Base-by-base conservation (phyloP, 306 rosid species). In the Cucumis sativus region DNA sequence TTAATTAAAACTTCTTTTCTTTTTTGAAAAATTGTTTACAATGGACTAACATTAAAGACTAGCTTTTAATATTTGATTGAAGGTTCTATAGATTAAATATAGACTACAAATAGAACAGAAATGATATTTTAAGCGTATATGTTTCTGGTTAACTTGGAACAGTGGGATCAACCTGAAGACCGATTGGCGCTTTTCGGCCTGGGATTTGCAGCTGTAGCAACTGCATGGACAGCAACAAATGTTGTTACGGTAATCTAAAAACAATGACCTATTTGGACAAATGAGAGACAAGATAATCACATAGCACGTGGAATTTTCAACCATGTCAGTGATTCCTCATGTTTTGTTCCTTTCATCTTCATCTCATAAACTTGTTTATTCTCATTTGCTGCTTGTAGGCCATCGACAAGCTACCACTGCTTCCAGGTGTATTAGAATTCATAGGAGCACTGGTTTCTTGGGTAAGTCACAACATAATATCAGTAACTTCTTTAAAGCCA, bases 141-240 rank as follows among this genome's bases (percentile, higher is more conserved):
- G 73, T 60, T 76, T 14, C 58, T 45, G 61, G 74, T 73, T 84
- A 76, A 77, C 45, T 83, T 74, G 9, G 78, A 80, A 79, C 85
- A 93, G 97, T 93, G 95, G 96, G 90, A 85, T 81, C 76, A 81
- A 58, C 84, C 91, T 12, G 97, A 91, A 83, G 97, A 93, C 79
- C 88, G 97, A 35, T 7, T 84, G 33, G 97, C 88, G 61, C 87
- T 93, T 47, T 10, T 91, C 30, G 97, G 92, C 62, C 83, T 93
- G 78, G 98, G 98, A 63, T 93, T 93, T 87, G 85, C 98, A 77
- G 89, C 88, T 73, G 20, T 93, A 61, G 97, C 82, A 40, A 90
- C 85, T 35, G 7, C 87, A 62, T 91, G 97, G 98, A 85, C 97
- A 21, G 80, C 93, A 6, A 66, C 88, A 30, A 91, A 91, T 81